Percentiles rank a stretch among this genome's conserved stretches.
Conservation (phyloP, 768 basidiomycete species). For the Boletus barrowsii region DNA sequence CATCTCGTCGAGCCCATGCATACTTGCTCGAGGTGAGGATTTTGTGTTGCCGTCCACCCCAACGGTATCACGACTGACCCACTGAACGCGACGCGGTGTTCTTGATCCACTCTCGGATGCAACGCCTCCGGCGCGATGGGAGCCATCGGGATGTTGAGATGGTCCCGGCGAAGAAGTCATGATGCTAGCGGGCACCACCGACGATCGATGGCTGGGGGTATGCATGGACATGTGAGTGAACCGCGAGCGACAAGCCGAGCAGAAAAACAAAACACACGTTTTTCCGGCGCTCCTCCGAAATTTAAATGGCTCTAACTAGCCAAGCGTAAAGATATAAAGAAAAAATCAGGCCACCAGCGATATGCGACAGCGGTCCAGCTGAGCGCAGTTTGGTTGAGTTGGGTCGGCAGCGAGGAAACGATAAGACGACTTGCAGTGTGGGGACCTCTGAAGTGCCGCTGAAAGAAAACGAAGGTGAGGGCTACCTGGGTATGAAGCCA, state of each 20-base stretch:
- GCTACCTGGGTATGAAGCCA: too few relatives aligned
- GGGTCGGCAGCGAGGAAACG: too few relatives aligned
- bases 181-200: slow-evolving; percentile 8
- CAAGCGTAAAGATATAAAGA: too few relatives aligned
- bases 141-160: slow-evolving; percentile 2
- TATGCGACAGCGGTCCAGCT: too few relatives aligned
- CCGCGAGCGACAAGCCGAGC: too few relatives aligned
- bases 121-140: slow-evolving; percentile 17
- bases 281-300: too few relatives aligned
- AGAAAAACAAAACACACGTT: slow-evolving; percentile 6
- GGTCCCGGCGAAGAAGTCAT: slow-evolving; percentile 16
- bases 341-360: too few relatives aligned
- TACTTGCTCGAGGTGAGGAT: slow-evolving; percentile 9
- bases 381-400: too few relatives aligned
- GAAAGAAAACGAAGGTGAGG: too few relatives aligned
- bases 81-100: slow-evolving; percentile 53
- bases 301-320: too few relatives aligned
- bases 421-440: too few relatives aligned
- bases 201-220: slow-evolving; percentile 4
- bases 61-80: slow-evolving; percentile 36
- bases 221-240: background rate
- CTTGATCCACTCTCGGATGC: slow-evolving; percentile 33
- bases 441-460: too few relatives aligned
- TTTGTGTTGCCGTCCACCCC: background rate
- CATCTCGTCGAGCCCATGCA: slow-evolving; percentile 52